phyloP scores from a whole-genome alignment of 176 grass and related monocot species.

The sorghum (Sorghum bicolor) region DNA sequence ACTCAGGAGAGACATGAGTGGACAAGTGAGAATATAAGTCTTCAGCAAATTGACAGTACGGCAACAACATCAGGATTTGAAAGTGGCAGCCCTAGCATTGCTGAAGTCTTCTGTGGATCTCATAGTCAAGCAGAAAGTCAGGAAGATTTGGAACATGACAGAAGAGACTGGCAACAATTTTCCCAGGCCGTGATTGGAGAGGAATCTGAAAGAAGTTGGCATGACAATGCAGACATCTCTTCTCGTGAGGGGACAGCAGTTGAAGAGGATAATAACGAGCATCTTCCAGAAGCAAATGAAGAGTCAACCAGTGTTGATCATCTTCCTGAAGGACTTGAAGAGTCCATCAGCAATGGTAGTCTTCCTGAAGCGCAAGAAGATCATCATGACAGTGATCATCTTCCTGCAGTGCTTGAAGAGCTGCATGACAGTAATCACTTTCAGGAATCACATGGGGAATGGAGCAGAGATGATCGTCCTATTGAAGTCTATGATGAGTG shows the following conservation, averaged over 20 bases:
- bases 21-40: constrained; percentile 26
- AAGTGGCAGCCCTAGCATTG: constrained; percentile 35
- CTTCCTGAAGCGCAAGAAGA: constrained; percentile 45
- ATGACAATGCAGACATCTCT: constrained; percentile 49
- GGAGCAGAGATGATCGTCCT: constrained; percentile 36
- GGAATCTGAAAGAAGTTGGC: constrained; percentile 52
- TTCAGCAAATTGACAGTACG: constrained; percentile 27
- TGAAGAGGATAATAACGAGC: constrained; percentile 29
- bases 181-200: constrained; percentile 33
- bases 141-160: constrained; percentile 39
- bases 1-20: constrained; percentile 35
- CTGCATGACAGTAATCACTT: constrained; percentile 45
- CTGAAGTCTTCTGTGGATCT: constrained; percentile 33
- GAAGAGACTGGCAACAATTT: constrained; percentile 38
- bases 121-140: constrained; percentile 42
- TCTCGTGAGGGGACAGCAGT: constrained; percentile 34
- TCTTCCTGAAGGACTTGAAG: constrained; percentile 47
- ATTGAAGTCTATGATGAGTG: constrained; percentile 53
- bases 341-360: constrained; percentile 44
- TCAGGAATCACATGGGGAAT: constrained; percentile 47
- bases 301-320: constrained; percentile 47
- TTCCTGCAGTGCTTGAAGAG: constrained; percentile 45
- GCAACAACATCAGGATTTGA: constrained; percentile 39
- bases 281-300: constrained; percentile 39
- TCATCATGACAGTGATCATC: constrained; percentile 39